These are phyloP conservation scores for Triglochin maritima DNA, from an alignment of 106 monocot species.

Conservation along the genomic window DNA sequence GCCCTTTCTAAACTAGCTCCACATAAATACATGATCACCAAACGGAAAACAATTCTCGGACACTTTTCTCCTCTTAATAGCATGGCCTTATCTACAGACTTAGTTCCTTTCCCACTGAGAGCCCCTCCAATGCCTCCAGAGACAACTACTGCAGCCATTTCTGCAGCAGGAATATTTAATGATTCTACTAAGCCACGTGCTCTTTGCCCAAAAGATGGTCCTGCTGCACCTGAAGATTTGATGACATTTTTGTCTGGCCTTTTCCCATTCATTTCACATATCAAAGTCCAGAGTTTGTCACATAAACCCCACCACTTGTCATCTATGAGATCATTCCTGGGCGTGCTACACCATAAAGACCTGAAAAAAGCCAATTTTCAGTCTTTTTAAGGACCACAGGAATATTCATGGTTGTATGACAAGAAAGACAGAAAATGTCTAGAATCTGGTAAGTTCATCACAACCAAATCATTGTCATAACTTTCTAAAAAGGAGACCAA, in stretches of 20 bases:
- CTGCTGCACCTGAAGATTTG: constrained; percentile 32
- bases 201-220: constrained; percentile 80
- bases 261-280: constrained; percentile 65
- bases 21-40: constrained; percentile 71
- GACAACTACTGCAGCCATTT: constrained; percentile 96
- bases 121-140: constrained; percentile 76
- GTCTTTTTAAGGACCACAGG: not conserved
- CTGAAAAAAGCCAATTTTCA: constrained; percentile 17
- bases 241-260: constrained; percentile 35
- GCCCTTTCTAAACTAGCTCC: constrained; percentile 67
- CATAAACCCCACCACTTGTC: constrained; percentile 64
- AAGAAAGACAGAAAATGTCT: no score
- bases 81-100: constrained; percentile 88
- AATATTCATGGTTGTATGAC: no score
- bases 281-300: constrained; percentile 76
- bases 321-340: constrained; percentile 8
- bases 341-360: constrained; percentile 31
- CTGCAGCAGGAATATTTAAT: constrained; percentile 95
- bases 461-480: no score
- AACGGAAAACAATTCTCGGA: constrained; percentile 68
- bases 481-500: no score
- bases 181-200: constrained; percentile 96
- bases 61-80: constrained; percentile 83
- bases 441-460: no score
- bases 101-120: constrained; percentile 68